Conservation (phyloP, 176 grass and related monocot genomes). For the Lolium perenne region DNA sequence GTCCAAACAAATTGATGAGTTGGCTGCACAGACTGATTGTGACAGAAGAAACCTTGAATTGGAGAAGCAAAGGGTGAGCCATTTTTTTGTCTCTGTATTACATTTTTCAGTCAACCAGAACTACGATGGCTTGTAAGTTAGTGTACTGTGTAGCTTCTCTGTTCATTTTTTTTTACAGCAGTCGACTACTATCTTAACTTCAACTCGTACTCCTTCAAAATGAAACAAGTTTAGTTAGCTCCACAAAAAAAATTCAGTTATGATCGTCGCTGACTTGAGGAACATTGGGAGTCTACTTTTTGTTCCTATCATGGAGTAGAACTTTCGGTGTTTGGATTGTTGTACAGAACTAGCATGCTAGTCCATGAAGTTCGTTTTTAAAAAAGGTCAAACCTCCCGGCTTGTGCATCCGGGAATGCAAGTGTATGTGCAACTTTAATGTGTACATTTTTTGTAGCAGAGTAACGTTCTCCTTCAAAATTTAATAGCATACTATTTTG, state of each 20-base stretch:
- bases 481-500: neutral
- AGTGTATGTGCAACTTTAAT: neutral
- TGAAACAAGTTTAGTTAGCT: neutral
- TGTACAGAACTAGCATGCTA: conserved; percentile 12
- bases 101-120: neutral
- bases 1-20: conserved; percentile 16
- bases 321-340: neutral
- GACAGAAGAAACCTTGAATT: conserved; percentile 39
- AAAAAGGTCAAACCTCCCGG: neutral
- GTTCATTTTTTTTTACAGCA: neutral
- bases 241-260: neutral
- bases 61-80: conserved; percentile 17
- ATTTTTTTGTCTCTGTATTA: neutral
- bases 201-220: neutral
- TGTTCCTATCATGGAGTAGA: neutral
- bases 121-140: neutral
- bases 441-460: neutral
- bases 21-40: conserved; percentile 12
- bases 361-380: neutral
- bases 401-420: neutral
- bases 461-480: neutral
- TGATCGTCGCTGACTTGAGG: neutral
- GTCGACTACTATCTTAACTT: neutral
- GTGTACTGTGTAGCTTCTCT: conserved; percentile 3
- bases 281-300: neutral